phyloP scores from a whole-genome alignment of 106 monocot species.

The Chionographis japonica region DNA sequence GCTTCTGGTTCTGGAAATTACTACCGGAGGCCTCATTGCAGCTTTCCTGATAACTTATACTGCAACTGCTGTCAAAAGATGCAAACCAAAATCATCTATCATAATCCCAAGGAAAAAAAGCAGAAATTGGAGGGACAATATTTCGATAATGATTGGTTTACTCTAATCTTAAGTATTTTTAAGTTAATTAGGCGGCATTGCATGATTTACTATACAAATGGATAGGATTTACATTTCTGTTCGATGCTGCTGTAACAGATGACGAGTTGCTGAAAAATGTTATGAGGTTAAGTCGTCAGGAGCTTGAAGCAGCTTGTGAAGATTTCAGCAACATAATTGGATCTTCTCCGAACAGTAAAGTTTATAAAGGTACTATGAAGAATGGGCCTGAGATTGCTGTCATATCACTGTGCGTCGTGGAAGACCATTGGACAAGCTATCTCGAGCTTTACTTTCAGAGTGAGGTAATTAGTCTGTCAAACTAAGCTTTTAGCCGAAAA shows the following conservation, averaged over 20 bases:
- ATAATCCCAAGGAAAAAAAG: slow-evolving; percentile 40
- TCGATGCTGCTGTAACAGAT: slow-evolving; percentile 28
- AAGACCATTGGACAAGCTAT: slow-evolving; percentile 60
- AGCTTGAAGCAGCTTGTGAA: slow-evolving; percentile 89
- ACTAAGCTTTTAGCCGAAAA: neutral
- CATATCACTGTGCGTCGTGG: slow-evolving; percentile 58
- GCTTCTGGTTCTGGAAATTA: slow-evolving; percentile 79
- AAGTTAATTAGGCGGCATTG: neutral
- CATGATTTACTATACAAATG: neutral
- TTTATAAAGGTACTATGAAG: slow-evolving; percentile 88
- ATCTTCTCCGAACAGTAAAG: slow-evolving; percentile 57
- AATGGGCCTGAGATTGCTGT: slow-evolving; percentile 90
- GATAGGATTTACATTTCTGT: neutral
- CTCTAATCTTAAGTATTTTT: neutral
- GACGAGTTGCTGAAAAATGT: slow-evolving; percentile 58
- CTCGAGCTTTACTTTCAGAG: slow-evolving; percentile 75
- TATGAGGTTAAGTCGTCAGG: slow-evolving; percentile 48
- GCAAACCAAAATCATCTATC: slow-evolving; percentile 31
- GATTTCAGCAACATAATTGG: slow-evolving; percentile 99
- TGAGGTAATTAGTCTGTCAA: slow-evolving; percentile 40
- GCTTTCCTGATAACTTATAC: slow-evolving; percentile 32
- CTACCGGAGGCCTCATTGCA: slow-evolving; percentile 36
- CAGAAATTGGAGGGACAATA: slow-evolving; percentile 28
- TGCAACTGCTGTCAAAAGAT: slow-evolving; percentile 23
- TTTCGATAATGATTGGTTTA: slow-evolving; percentile 49